phyloP scores from a whole-genome alignment of 192 early-diverging fungal species.

The Allomyces arbusculus region DNA sequence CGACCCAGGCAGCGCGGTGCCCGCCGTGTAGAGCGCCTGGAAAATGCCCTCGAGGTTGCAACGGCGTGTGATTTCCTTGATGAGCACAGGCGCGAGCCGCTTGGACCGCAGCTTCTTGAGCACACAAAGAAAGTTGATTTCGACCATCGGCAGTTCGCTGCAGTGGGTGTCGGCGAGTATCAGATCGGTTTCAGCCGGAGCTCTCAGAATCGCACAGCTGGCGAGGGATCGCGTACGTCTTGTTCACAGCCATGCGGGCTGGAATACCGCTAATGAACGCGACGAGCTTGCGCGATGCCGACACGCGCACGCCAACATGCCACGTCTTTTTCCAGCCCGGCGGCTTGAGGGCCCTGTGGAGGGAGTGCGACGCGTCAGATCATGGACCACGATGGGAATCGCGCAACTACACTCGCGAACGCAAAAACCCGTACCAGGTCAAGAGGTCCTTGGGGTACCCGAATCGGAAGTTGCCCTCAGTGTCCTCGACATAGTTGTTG shows the following conservation, averaged over 20 bases:
- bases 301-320: slow-evolving; percentile 83
- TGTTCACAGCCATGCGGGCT: slow-evolving; percentile 47
- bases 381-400: too few relatives aligned
- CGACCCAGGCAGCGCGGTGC: slow-evolving; percentile 74
- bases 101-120: slow-evolving; percentile 90
- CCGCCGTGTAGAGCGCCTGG: slow-evolving; percentile 95
- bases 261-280: slow-evolving; percentile 94
- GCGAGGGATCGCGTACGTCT: slow-evolving; percentile 24
- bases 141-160: slow-evolving; percentile 46
- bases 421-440: slow-evolving; percentile 43
- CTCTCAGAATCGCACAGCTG: background rate
- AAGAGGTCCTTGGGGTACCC: slow-evolving; percentile 85
- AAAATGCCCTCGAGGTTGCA: slow-evolving; percentile 82
- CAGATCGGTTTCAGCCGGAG: background rate
- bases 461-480: slow-evolving; percentile 88
- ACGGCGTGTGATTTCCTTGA: slow-evolving; percentile 90
- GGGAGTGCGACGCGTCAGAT: background rate
- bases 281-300: slow-evolving; percentile 56
- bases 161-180: background rate
- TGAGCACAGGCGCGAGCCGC: slow-evolving; percentile 83
- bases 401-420: too few relatives aligned
- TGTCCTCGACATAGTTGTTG: slow-evolving; percentile 93
- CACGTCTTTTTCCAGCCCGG: slow-evolving; percentile 74
- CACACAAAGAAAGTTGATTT: slow-evolving; percentile 95
- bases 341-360: slow-evolving; percentile 63